Percentiles rank a stretch among this genome's conserved stretches.
These are phyloP conservation scores for Botrytis porri DNA, from an alignment of 2,329 filamentous ascomycete species.

Conservation along the genomic window DNA sequence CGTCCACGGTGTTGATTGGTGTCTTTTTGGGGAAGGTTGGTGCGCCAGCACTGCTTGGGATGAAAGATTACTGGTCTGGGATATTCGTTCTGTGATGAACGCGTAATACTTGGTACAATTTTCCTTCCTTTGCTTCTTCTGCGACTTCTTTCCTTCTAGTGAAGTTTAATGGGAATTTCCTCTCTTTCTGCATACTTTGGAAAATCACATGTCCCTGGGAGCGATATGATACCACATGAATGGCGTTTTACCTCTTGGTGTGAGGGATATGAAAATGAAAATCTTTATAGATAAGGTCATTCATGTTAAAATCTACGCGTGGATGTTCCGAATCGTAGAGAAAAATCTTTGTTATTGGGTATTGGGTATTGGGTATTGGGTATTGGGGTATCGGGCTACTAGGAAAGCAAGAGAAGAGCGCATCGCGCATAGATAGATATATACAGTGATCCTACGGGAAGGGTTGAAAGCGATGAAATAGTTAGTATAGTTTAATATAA, in stretches of 20 bases:
- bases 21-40: conserved; percentile 95
- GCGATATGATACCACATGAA: conserved; percentile 13
- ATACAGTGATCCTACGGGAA: neutral
- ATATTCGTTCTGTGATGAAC: conserved; percentile 67
- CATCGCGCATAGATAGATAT: neutral
- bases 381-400: neutral
- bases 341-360: neutral
- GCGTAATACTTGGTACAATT: neutral
- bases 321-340: neutral
- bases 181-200: conserved; percentile 6
- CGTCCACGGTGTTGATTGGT: conserved; percentile 95
- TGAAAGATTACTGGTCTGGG: conserved; percentile 87
- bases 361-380: neutral
- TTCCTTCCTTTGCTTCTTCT: neutral
- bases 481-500: neutral
- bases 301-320: neutral
- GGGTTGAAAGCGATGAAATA: neutral
- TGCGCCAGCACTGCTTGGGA: conserved; percentile 95
- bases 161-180: neutral
- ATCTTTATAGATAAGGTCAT: neutral
- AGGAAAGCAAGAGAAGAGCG: neutral
- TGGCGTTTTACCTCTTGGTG: conserved; percentile 7
- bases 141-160: neutral
- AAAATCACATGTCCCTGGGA: neutral
- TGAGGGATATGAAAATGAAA: neutral